Percentiles rank a stretch among this genome's conserved stretches.
Evolutionary conservation across 352 stramenopile species (phyloP).

Genomic region (Phytophthora europaea): DNA sequence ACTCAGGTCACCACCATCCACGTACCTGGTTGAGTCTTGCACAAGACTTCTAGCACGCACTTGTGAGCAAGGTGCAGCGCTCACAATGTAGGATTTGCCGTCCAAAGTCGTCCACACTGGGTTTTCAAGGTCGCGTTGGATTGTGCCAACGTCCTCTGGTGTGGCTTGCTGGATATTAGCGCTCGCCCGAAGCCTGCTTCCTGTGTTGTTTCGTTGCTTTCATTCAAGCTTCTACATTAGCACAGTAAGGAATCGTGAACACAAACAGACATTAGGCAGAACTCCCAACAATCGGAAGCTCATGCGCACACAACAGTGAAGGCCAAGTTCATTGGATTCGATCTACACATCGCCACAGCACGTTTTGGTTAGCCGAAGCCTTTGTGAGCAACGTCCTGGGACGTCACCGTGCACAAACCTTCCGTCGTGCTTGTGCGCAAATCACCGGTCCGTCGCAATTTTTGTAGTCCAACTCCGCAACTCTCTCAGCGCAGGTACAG

Average conservation of each 20-base stretch:
- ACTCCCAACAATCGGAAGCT: slow-evolving; percentile 23
- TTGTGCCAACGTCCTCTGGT: slow-evolving; percentile 2
- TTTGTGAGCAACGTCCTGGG: slow-evolving; percentile 23
- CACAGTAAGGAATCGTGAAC: slow-evolving; percentile 39
- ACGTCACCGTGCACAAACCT: slow-evolving; percentile 50
- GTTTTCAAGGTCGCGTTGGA: background rate
- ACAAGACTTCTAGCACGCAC: background rate
- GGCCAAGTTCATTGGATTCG: slow-evolving; percentile 55
- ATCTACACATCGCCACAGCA: slow-evolving; percentile 54
- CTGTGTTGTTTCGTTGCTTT: slow-evolving; percentile 37
- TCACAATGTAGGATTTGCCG: background rate
- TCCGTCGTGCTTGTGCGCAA: slow-evolving; percentile 25
- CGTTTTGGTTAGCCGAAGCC: slow-evolving; percentile 38
- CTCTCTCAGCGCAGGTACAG: slow-evolving; percentile 31
- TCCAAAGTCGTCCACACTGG: slow-evolving; percentile 3
- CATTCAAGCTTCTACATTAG: slow-evolving; percentile 36
- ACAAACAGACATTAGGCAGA: slow-evolving; percentile 36
- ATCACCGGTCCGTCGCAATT: slow-evolving; percentile 21
- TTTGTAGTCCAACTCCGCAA: slow-evolving; percentile 23
- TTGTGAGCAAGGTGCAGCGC: background rate
- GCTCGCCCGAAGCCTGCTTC: slow-evolving; percentile 1
- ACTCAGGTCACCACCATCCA: background rate
- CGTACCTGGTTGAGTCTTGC: slow-evolving; percentile 15
- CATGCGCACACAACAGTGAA: slow-evolving; percentile 44
- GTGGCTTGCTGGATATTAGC: background rate